A percentile compares a stretch with the other conserved stretches of the same genome.
Evolutionary conservation across 129 eudicot genomes (phyloP).

Genomic region (carrot (Daucus carota)): DNA sequence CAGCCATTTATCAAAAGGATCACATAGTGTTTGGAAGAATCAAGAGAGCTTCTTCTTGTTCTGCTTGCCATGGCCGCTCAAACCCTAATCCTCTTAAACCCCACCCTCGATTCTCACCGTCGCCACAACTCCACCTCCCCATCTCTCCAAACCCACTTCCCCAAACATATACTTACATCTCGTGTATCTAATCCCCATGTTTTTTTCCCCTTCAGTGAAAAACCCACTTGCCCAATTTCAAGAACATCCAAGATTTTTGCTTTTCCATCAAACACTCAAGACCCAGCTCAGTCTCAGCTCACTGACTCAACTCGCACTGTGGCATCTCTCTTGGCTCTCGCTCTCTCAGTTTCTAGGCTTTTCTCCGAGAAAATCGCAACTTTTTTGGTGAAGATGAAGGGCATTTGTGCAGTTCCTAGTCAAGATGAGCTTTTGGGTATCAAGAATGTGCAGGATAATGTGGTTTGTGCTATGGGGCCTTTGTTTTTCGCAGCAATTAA

Average conservation of each 20-base stretch:
- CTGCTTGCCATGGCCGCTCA: not conserved
- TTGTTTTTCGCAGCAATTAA: conserved; percentile 54
- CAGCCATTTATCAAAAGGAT: not conserved
- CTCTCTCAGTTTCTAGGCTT: conserved; percentile 36
- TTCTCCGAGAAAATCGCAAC: conserved; percentile 26
- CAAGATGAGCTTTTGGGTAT: conserved; percentile 9
- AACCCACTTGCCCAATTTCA: not conserved
- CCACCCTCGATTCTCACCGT: conserved; percentile 10
- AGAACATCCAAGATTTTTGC: not conserved
- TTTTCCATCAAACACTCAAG: not conserved
- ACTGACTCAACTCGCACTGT: conserved; percentile 54
- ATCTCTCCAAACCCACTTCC: not conserved
- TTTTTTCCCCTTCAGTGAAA: not conserved
- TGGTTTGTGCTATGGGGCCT: conserved; percentile 39
- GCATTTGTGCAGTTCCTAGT: conserved; percentile 3
- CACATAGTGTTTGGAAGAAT: not conserved
- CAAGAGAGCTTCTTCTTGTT: not conserved
- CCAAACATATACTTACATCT: not conserved
- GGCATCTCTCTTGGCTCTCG: conserved; percentile 45
- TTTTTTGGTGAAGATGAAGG: conserved; percentile 23
- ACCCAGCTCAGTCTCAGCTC: conserved; percentile 23
- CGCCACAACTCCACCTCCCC: conserved; percentile 14
- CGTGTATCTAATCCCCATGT: conserved; percentile 10
- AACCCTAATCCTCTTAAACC: conserved; percentile 7
- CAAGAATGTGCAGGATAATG: conserved; percentile 18